Evolutionary conservation across 2,329 filamentous ascomycete genomes (phyloP).

Genomic region (Aspergillus fijiensis): DNA sequence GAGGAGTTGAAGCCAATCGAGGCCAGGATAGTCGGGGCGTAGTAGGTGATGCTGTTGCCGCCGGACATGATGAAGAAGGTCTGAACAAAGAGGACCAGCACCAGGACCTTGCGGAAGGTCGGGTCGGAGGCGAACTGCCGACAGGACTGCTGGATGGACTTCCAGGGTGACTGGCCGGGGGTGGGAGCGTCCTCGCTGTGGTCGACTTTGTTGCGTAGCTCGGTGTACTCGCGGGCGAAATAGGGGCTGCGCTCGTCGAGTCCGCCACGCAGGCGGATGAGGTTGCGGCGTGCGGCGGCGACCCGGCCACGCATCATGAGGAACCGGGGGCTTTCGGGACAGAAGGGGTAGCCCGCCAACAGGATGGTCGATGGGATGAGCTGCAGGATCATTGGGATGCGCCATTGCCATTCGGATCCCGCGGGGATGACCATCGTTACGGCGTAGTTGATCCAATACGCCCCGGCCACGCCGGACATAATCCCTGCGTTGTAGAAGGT

Average conservation of each 20-base stretch:
- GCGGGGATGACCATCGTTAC: slow-evolving; percentile 14
- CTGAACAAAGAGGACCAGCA: slow-evolving; percentile 28
- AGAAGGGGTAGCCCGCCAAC: slow-evolving; percentile 21
- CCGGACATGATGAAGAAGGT: slow-evolving; percentile 31
- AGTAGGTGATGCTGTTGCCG: slow-evolving; percentile 27
- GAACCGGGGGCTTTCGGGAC: slow-evolving; percentile 29
- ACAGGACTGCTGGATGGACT: slow-evolving; percentile 9
- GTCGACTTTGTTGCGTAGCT: slow-evolving; percentile 17
- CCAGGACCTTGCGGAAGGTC: slow-evolving; percentile 26
- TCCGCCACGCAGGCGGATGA: slow-evolving; percentile 19
- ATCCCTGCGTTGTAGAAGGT: slow-evolving; percentile 25
- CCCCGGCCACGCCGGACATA: slow-evolving; percentile 22
- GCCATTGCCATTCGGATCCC: slow-evolving; percentile 22
- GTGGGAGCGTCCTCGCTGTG: not conserved
- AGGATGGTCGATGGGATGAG: slow-evolving; percentile 22
- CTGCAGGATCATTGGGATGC: slow-evolving; percentile 19
- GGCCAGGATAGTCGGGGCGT: slow-evolving; percentile 22
- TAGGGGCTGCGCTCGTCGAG: slow-evolving; percentile 18
- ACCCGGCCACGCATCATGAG: slow-evolving; percentile 26
- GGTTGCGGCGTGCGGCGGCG: slow-evolving; percentile 22
- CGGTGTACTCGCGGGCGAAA: slow-evolving; percentile 16
- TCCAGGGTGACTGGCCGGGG: not conserved
- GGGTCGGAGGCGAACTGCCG: slow-evolving; percentile 9
- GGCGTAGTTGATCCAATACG: slow-evolving; percentile 25
- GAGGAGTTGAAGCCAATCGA: slow-evolving; percentile 18